These are phyloP conservation scores for Fragaria ananassa DNA, from an alignment of 306 rosid genomes.

Conservation along the genomic window DNA sequence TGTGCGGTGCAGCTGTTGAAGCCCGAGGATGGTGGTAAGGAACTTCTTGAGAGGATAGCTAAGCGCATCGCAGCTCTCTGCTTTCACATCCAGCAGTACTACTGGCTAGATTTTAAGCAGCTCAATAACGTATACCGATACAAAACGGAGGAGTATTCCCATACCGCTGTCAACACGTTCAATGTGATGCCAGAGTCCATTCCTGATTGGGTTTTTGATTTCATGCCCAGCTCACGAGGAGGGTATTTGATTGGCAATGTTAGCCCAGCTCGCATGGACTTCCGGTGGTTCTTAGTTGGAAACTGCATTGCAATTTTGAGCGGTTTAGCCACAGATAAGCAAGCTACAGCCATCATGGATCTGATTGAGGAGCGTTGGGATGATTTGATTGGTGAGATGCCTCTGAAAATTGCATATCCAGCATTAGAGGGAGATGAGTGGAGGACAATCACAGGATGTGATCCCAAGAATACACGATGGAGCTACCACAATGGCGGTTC, in stretches of 20 bases:
- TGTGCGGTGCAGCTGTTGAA: slow-evolving; percentile 20
- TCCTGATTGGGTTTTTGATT: slow-evolving; percentile 82
- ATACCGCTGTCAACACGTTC: slow-evolving; percentile 81
- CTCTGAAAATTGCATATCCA: slow-evolving; percentile 31
- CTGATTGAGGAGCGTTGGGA: slow-evolving; percentile 33
- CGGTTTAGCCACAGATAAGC: slow-evolving; percentile 21
- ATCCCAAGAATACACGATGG: slow-evolving; percentile 31
- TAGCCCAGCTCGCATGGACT: slow-evolving; percentile 67
- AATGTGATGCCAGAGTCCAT: slow-evolving; percentile 86
- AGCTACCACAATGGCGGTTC: slow-evolving; percentile 34
- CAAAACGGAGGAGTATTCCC: slow-evolving; percentile 85
- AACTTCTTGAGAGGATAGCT: slow-evolving; percentile 12
- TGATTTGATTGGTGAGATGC: slow-evolving; percentile 35
- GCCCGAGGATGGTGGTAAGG: slow-evolving; percentile 2
- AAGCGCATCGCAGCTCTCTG: slow-evolving; percentile 10
- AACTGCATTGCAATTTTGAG: slow-evolving; percentile 31
- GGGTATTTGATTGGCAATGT: slow-evolving; percentile 89
- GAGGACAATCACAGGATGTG: slow-evolving; percentile 28
- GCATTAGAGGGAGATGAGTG: slow-evolving; percentile 33
- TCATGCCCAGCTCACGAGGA: slow-evolving; percentile 68
- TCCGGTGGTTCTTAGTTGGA: slow-evolving; percentile 29
- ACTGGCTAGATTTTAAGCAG: slow-evolving; percentile 82
- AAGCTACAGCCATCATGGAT: slow-evolving; percentile 29
- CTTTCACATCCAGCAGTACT: slow-evolving; percentile 32
- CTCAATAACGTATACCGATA: slow-evolving; percentile 77